phyloP scores from a whole-genome alignment of 805 yeast genomes.

The Candida qinlingensis region DNA sequence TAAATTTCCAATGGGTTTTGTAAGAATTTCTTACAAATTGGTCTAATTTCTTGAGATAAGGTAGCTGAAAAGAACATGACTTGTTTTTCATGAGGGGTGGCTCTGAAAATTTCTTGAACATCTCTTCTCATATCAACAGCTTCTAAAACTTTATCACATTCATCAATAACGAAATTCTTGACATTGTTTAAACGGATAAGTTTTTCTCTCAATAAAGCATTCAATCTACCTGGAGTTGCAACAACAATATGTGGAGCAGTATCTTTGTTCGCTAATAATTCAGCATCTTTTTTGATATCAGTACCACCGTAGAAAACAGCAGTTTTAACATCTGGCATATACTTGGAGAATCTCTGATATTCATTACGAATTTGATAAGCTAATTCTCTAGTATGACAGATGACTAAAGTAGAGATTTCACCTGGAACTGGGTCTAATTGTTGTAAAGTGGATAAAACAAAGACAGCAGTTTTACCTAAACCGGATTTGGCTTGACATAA shows the following conservation, averaged over 20 bases:
- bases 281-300: conserved; percentile 78
- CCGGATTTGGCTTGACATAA: conserved; percentile 99
- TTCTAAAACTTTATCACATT: conserved; percentile 97
- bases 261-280: conserved; percentile 83
- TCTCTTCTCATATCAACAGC: conserved; percentile 93
- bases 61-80: conserved; percentile 99
- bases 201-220: conserved; percentile 90
- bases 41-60: conserved; percentile 87
- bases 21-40: conserved; percentile 96
- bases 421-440: conserved; percentile 97
- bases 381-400: conserved; percentile 97
- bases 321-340: conserved; percentile 96
- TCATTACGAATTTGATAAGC: conserved; percentile 98
- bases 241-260: conserved; percentile 95
- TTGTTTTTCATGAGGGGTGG: conserved; percentile 97
- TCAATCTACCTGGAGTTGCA: conserved; percentile 97
- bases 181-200: conserved; percentile 79
- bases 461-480: conserved; percentile 98
- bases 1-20: conserved; percentile 96
- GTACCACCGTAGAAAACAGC: conserved; percentile 97
- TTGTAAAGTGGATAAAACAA: conserved; percentile 91
- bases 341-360: conserved; percentile 94
- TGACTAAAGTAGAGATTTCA: conserved; percentile 88
- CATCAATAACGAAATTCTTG: conserved; percentile 93
- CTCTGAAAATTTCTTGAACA: conserved; percentile 95